Conservation (phyloP, 306 rosid species). For the Carpinus viminea region DNA sequence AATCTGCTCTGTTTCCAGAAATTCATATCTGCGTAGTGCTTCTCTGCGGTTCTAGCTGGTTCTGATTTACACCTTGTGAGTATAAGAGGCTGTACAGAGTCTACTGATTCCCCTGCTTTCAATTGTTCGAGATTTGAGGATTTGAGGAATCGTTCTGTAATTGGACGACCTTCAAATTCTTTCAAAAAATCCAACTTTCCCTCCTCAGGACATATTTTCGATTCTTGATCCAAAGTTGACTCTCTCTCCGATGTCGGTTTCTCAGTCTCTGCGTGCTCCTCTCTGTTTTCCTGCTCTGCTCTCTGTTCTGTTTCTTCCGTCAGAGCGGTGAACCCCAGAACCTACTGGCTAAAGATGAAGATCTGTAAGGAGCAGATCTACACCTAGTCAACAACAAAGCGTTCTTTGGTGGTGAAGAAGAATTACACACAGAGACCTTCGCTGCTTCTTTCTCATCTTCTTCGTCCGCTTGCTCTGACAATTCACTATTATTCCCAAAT, state of each 20-base stretch:
- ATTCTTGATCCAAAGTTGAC: constrained; percentile 40
- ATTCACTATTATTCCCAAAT: constrained; percentile 18
- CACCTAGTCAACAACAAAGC: constrained; percentile 73
- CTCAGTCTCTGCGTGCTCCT: constrained; percentile 24
- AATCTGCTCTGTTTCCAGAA: constrained; percentile 54
- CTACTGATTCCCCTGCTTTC: constrained; percentile 23
- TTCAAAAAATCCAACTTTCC: constrained; percentile 33
- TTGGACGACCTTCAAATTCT: constrained; percentile 39
- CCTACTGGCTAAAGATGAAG: constrained; percentile 61
- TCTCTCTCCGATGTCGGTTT: constrained; percentile 33
- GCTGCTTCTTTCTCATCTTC: constrained; percentile 20
- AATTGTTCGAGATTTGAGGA: constrained; percentile 31
- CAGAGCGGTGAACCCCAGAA: constrained; percentile 60
- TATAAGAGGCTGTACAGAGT: constrained; percentile 37
- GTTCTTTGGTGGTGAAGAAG: constrained; percentile 60
- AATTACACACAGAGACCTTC: constrained; percentile 18
- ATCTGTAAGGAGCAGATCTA: constrained; percentile 79
- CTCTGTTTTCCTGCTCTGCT: constrained; percentile 23
- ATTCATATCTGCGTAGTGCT: constrained; percentile 50
- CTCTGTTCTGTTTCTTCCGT: constrained; percentile 37
- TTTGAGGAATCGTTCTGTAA: constrained; percentile 34
- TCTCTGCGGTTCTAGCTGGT: constrained; percentile 59
- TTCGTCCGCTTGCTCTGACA: constrained; percentile 32
- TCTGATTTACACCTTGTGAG: constrained; percentile 88
- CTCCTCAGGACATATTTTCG: constrained; percentile 33